Evolutionary conservation across 2,329 filamentous ascomycete species (phyloP), one percentile per base, ranked within the genome.

Genomic region (Apiospora rasikravindrae): DNA sequence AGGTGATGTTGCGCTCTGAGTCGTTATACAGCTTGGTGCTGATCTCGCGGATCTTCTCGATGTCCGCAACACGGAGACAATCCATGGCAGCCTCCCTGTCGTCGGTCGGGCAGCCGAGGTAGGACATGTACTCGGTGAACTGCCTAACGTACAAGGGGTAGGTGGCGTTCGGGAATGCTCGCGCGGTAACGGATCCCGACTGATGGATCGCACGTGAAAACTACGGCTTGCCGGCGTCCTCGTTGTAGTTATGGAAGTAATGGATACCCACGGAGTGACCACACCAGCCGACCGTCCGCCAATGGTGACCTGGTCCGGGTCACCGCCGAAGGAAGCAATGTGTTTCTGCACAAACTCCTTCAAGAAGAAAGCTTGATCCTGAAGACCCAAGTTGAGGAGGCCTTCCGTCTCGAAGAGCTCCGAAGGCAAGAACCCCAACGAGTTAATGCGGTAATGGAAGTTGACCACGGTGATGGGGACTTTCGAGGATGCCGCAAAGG

Each of bases 271-370:
- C 80, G 0, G 82, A 82, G 71, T 83, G 75, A 2, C 71, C 75
- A 16, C 89, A 16, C 89, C 88, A 0, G 89, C 88, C 0, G 84
- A 87, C 74, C 88, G 84, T 0, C 89, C 88, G 76, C 83, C 84
- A 42, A 89, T 84, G 0, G 87, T 88, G 1, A 90, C 86, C n/a
- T 86, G 84, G 0, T 72, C 73, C 0, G 84, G 83, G 71, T 89
- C 84, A 5, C 88, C 88, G 4, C 88, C 88, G 71, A 90, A 89
- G 13, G 80, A 77, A 45, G 81, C 77, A 69, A 90, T 88, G 74
- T 89, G 78, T n/a, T 82, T 79, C 71, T 87, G 82, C 2, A 89
- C 85, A 86, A 88, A 89, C 76, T 84, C 75, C 74, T 75, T n/a
- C 2, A 90, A 77, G 1, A 85, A 86, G 42, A 85, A 86, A 44